Conservation (phyloP, 129 eudicot genomes). For the Chrysanthemum lavandulifolium region DNA sequence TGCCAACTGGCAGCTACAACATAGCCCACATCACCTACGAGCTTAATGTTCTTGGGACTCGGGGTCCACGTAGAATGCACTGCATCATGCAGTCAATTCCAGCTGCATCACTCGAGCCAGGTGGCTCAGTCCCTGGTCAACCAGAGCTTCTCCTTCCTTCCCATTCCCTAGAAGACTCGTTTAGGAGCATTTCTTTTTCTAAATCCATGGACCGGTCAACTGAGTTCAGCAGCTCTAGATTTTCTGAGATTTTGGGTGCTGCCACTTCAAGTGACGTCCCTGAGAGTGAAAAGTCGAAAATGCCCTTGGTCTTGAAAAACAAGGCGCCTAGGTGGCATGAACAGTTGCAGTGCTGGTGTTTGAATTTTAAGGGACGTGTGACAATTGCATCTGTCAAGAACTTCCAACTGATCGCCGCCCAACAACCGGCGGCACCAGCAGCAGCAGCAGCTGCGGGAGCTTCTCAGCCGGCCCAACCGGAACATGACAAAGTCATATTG, state of each 20-base stretch:
- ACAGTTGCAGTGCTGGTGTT: slow-evolving; percentile 89
- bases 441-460: slow-evolving; percentile 23
- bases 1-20: slow-evolving; percentile 75
- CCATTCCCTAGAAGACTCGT: slow-evolving; percentile 66
- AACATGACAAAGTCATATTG: slow-evolving; percentile 63
- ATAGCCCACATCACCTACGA: slow-evolving; percentile 78
- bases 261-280: slow-evolving; percentile 33
- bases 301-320: slow-evolving; percentile 72
- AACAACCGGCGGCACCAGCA: slow-evolving; percentile 28
- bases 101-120: slow-evolving; percentile 61
- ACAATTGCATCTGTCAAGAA: slow-evolving; percentile 86
- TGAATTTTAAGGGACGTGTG: slow-evolving; percentile 80
- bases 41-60: slow-evolving; percentile 75
- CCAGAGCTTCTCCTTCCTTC: slow-evolving; percentile 73
- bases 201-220: slow-evolving; percentile 69
- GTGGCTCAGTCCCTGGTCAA: slow-evolving; percentile 78
- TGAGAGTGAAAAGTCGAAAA: slow-evolving; percentile 48
- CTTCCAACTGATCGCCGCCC: slow-evolving; percentile 75
- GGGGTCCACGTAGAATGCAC: slow-evolving; percentile 86
- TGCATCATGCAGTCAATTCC: slow-evolving; percentile 85
- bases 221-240: slow-evolving; percentile 70
- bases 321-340: slow-evolving; percentile 90
- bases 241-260: slow-evolving; percentile 47
- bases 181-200: slow-evolving; percentile 77
- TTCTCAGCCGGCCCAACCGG: slow-evolving; percentile 43